Base-by-base conservation (phyloP, 2,329 filamentous ascomycete genomes). In the Beauveria brongniartii region DNA sequence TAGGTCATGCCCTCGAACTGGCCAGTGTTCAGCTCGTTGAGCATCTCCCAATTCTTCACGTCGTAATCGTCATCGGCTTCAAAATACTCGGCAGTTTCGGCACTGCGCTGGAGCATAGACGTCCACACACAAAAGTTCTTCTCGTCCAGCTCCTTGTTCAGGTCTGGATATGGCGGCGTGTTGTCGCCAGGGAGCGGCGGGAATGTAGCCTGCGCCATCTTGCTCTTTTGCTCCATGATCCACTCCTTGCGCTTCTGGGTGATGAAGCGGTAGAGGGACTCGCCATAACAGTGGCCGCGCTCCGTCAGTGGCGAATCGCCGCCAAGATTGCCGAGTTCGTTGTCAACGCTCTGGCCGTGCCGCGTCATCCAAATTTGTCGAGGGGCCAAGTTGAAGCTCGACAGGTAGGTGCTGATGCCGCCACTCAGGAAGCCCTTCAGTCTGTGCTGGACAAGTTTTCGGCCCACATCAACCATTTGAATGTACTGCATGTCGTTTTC, bases 101-200 rank as follows among this genome's bases (percentile, higher is more conserved):
- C 87, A 63, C 90, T 92, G 65, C 94, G 89, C 71, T 90, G 88
- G 64, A 99, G 83, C 93, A 97, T 97, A 2, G 91, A 96, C 0
- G 93, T 97, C 94, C 94, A 99, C 18, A 99, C 91, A 73, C 94
- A 99, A 71, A 97, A 97, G 71, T 91, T 91, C 78, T 96, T 96
- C 69, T 90, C 83, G 34, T 89, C 84, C 34, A 86, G 77, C 54
- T 88, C 86, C 55, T 81, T 81, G 64, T 85, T 82, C 67, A 88
- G 87, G 70, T 96, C 91, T 0, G 94, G 94, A 69, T 99, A 97
- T 0, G 94, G 94, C 5, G 94, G 94, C 0, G 94, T 97, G 65
- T 89, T 90, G 74, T 97, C 93, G 61, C 94, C 94, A 1, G 92
- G 88, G 47, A 87, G 83, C 1, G 94, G 93, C n/a, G 94, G 92